Conservation (phyloP, 2,329 filamentous ascomycete species). For the Xylaria sp. region DNA sequence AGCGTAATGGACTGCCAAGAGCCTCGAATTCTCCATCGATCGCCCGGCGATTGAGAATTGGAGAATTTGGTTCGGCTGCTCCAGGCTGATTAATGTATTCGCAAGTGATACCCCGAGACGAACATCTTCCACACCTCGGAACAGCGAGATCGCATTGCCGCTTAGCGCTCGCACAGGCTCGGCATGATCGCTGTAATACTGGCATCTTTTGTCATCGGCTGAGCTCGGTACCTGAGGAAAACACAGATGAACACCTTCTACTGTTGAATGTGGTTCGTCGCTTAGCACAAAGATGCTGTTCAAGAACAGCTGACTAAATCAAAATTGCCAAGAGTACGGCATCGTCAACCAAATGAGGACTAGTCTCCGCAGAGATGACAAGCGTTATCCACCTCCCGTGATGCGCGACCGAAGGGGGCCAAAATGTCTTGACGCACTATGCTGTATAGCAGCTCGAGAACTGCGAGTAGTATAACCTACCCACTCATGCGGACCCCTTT, state of each 20-base stretch:
- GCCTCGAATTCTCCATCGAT: not conserved
- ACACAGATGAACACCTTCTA: not conserved
- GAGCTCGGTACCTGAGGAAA: not conserved
- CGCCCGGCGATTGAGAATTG: not conserved
- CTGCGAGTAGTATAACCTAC: not conserved
- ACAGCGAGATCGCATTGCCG: slow-evolving; percentile 7
- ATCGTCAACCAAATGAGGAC: slow-evolving; percentile 2
- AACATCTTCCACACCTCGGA: slow-evolving; percentile 2
- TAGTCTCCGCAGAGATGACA: slow-evolving; percentile 15
- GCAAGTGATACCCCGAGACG: not conserved
- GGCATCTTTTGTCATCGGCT: not conserved
- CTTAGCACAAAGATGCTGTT: not conserved
- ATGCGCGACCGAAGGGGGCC: not conserved
- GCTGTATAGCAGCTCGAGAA: not conserved
- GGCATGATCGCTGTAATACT: slow-evolving; percentile 9
- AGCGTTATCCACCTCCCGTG: not conserved
- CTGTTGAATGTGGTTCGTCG: not conserved
- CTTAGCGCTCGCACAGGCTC: slow-evolving; percentile 14
- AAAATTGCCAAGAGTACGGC: not conserved
- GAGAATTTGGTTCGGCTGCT: not conserved
- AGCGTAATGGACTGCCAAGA: not conserved
- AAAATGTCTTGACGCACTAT: not conserved
- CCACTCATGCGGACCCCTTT: too few species aligned
- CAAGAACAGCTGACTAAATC: not conserved
- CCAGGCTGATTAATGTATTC: slow-evolving; percentile 13